Evolutionary conservation across 768 basidiomycete species (phyloP).

Genomic region (Termitomyces sp.): DNA sequence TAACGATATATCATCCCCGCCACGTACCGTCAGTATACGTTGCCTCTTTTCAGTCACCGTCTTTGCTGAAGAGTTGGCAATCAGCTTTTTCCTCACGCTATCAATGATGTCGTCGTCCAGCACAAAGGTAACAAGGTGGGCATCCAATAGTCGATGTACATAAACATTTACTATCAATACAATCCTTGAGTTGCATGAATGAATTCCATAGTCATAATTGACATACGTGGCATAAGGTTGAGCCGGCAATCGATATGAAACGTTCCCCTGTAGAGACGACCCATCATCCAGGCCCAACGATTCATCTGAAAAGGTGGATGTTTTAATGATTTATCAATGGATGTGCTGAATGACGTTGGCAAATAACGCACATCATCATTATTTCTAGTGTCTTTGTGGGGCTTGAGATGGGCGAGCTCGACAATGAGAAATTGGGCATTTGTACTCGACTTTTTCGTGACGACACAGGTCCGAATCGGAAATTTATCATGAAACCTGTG

Average conservation of each 20-base stretch:
- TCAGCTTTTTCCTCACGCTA: background rate
- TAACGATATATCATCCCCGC: background rate
- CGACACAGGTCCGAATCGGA: background rate
- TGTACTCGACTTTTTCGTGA: background rate
- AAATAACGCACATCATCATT: no score
- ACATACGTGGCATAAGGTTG: background rate
- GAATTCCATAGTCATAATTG: no score
- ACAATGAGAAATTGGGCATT: background rate
- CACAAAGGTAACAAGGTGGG: background rate
- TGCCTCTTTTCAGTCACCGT: background rate
- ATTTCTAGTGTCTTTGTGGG: no score
- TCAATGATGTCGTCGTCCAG: background rate
- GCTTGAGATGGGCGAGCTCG: no score
- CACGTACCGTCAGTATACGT: background rate
- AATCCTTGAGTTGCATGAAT: background rate
- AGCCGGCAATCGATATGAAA: background rate
- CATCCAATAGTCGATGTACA: background rate
- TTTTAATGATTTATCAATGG: no score
- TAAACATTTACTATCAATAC: background rate
- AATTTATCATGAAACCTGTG: no score
- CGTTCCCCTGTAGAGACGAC: background rate
- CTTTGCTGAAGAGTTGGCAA: background rate
- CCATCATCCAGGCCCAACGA: background rate
- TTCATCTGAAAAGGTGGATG: no score
- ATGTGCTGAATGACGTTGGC: no score